Evolutionary conservation across 129 eudicot species (phyloP), one percentile per base, ranked within the genome.

Genomic region (Flaveria robusta): DNA sequence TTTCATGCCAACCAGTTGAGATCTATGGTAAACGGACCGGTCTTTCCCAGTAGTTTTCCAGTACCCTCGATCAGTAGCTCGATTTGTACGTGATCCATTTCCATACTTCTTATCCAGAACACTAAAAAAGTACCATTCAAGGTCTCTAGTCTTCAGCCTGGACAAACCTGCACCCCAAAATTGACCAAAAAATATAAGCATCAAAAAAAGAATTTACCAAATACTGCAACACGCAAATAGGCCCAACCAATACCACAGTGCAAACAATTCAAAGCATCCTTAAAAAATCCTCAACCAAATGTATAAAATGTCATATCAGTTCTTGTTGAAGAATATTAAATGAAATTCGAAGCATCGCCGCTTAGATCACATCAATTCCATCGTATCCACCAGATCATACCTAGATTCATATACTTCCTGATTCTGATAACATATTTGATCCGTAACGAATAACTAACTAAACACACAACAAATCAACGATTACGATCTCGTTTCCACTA

Each of bases 1-100:
- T 74, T 93, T 93, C 98, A 90, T 93, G 70, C 98, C 98, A 69
- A 90, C 93, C 54, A 86, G 81, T 74, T 63, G 78, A 13, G 81
- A 75, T 85, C 77, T 87, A 55, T 90, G 97, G 82, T 85, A 83
- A 42, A 93, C 95, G 41, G 95, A 83, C 76, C 98, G 76, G 70
- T 93, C 98, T 77, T 93, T 93, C 15, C 98, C 98, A 5, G 98
- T 92, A 23, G 98, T 92, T 78, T 92, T 92, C 98, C 98, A 92
- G 74, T 92, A 92, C 16, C 98, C 98, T 74, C 80, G 82, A 55
- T 85, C 92, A 43, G 98, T 93, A 13, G 98, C 98, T 19, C 98
- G 85, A 55, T 93, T 93, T 16, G 97, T 93, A 68, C 87, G 87
- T 4, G 92, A 75, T 7, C 95, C 94, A 69, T 90, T 90, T 39